Percentiles rank a stretch among this genome's conserved stretches.
These are phyloP conservation scores for Raddia guianensis DNA, from an alignment of 176 grass and related monocot species.

Conservation along the genomic window DNA sequence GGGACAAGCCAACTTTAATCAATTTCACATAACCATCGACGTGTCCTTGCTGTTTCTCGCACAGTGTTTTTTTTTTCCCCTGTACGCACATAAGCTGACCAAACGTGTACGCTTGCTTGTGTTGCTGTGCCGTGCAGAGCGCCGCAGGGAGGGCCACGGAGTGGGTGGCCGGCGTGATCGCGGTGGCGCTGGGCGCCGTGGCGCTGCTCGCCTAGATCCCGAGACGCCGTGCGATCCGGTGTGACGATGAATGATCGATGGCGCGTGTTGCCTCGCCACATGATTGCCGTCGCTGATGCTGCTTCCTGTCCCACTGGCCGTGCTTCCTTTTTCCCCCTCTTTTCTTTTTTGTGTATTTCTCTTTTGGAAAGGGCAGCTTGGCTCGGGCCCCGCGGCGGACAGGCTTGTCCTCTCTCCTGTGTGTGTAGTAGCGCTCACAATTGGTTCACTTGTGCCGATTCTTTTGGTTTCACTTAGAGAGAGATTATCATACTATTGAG, in stretches of 20 bases:
- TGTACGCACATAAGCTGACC: background rate
- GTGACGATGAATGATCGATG: background rate
- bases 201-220: constrained; percentile 35
- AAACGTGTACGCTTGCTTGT: background rate
- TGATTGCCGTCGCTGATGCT: background rate
- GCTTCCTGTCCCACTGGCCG: background rate
- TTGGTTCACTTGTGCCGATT: constrained; percentile 20
- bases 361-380: background rate
- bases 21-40: background rate
- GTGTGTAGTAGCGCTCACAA: constrained; percentile 18
- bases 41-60: background rate
- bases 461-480: constrained; percentile 14
- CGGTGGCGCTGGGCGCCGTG: constrained; percentile 24
- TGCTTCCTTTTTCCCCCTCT: background rate
- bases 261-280: background rate
- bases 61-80: background rate
- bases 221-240: background rate
- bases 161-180: constrained; percentile 15
- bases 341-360: background rate
- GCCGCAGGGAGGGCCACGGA: background rate
- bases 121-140: constrained; percentile 22
- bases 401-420: background rate
- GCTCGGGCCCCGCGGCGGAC: background rate
- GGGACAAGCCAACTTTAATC: background rate
- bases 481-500: background rate